phyloP scores from a whole-genome alignment of 331 rosid genomes.

The Pyracantha coccinea region DNA sequence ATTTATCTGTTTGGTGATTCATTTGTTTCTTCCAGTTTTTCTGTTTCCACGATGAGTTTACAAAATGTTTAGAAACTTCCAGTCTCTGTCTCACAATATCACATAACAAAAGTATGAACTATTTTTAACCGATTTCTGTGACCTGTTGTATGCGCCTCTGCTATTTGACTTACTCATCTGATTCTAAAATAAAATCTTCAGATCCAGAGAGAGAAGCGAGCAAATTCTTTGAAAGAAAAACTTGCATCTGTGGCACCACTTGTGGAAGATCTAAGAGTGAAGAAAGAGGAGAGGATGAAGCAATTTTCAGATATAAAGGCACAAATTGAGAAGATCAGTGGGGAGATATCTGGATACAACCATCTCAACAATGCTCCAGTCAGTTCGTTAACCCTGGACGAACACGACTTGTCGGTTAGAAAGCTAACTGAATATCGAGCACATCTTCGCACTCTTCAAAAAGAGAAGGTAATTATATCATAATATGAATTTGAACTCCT shows the following conservation, averaged over 20 bases:
- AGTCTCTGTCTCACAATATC: not conserved
- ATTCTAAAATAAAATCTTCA: constrained; percentile 17
- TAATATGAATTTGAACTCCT: constrained; percentile 1
- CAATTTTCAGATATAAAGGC: constrained; percentile 65
- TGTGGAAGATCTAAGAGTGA: constrained; percentile 66
- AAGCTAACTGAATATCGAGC: constrained; percentile 80
- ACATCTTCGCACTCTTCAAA: constrained; percentile 70
- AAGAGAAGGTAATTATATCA: constrained; percentile 66
- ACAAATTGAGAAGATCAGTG: constrained; percentile 81
- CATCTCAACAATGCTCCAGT: constrained; percentile 21
- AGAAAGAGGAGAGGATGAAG: constrained; percentile 72
- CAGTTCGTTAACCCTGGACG: constrained; percentile 35
- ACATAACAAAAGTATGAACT: not conserved
- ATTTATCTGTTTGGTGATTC: not conserved
- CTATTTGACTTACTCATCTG: constrained; percentile 19
- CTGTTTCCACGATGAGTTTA: not conserved
- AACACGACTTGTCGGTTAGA: constrained; percentile 74
- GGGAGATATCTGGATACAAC: constrained; percentile 70
- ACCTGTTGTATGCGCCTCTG: not conserved
- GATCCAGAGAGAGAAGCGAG: constrained; percentile 66
- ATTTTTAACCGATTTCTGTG: not conserved
- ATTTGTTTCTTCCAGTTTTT: not conserved
- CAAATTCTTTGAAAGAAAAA: constrained; percentile 70
- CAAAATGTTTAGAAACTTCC: not conserved
- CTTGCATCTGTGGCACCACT: constrained; percentile 82